Base-by-base conservation (phyloP, 257 asterid species). In the Mitragyna speciosa region DNA sequence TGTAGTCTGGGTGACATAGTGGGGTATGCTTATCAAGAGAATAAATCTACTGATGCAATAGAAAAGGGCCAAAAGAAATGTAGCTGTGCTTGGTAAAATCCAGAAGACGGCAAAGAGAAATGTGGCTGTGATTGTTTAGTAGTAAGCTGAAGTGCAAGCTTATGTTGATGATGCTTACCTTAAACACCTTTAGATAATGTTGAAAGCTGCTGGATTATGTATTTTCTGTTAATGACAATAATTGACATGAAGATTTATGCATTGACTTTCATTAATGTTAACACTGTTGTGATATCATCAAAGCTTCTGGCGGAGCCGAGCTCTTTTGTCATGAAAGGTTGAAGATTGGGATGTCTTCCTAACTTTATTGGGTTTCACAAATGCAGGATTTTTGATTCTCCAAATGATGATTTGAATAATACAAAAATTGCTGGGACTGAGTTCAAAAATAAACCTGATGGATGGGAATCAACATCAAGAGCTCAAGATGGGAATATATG, bases 401-500 rank as follows among this genome's bases (percentile, higher is more conserved):
- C 93, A 56, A 89, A 78, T 89, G 86, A 82, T 85, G 91, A 91
- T 70, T 79, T 89, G 59, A 91, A 85, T 74, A 83, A 89, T 72
- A 73, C 90, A 11, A 83, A 86, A 54, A 59, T 72, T 22, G 24
- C 89, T 2, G 83, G 80, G 69, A 81, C 86, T 5, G 97, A 95
- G 87, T 84, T 91, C 28, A 95, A 91, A 77, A 93, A 89, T 84
- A 95, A 87, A 70, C 98, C 98, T 12, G 97, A 95, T 80, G 98
- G 98, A 28, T 95, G 98, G 98, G 98, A 93, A 87, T 88, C 96
- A 24, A 91, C 89, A 12, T 87, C 94, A 10, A 93, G 89, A 86
- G 61, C 82, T 64, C 88, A 88, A 26, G 96, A 92, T 70, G 97
- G 96, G 66, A 95, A 85, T 80, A 80, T 95, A 67, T 95, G 99